These are phyloP conservation scores for Eucalyptus regnans DNA, from an alignment of 345 rosid genomes.

Conservation along the genomic window DNA sequence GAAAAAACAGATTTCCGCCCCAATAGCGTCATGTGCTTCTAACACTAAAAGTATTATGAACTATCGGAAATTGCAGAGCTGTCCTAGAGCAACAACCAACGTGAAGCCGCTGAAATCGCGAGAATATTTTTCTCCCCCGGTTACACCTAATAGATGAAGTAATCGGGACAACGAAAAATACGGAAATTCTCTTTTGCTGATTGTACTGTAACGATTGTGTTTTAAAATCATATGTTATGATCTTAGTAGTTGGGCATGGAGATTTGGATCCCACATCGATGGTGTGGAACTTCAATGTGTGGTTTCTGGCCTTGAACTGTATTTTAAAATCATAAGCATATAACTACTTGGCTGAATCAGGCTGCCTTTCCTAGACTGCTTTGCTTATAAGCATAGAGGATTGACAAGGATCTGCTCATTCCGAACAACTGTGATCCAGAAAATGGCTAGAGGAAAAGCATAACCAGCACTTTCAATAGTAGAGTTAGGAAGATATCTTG, in stretches of 20 bases:
- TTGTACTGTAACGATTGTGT: neutral
- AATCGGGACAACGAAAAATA: neutral
- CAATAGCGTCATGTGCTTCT: neutral
- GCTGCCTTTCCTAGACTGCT: neutral
- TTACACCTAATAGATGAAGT: neutral
- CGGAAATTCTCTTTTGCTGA: neutral
- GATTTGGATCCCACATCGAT: no score
- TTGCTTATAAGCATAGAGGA: neutral
- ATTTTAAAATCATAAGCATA: neutral
- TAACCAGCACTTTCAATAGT: neutral
- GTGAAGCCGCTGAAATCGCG: neutral
- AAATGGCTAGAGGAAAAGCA: neutral
- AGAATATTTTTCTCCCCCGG: neutral
- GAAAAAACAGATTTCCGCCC: no score
- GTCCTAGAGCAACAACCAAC: neutral
- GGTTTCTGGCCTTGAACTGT: neutral
- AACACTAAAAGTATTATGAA: neutral
- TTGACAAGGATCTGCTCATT: neutral
- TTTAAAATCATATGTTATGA: neutral
- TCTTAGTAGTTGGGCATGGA: neutral
- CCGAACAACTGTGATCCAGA: no score
- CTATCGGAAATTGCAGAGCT: neutral
- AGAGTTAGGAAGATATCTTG: neutral
- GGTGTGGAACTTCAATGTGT: neutral
- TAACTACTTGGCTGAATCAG: neutral